Base-by-base conservation (phyloP, 148 eudicot genomes). In the Vaccinium vitisidaea region DNA sequence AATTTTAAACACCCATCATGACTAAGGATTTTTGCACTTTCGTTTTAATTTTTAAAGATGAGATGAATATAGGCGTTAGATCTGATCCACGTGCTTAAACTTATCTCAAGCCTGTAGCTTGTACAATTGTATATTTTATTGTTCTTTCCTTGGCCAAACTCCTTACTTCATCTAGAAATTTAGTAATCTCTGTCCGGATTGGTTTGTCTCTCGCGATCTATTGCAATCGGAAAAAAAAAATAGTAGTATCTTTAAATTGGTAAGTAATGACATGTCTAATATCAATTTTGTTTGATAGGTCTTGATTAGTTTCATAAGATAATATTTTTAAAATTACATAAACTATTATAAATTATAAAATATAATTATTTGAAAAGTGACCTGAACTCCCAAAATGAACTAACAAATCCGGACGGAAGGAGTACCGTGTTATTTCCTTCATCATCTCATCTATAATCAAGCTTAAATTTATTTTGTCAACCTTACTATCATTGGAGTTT, bases 1-100 rank as follows among this genome's bases (percentile, higher is more conserved):
- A 59, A 59, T 59, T 59, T 19, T 1, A 7, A 19, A 12, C 18
- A 58, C 18, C 63, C n/a, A 58, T 58, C n/a, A 18, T 18, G 8
- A 18, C 21, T 56, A 27, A n/a, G 69, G 25, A n/a, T n/a, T 63
- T 8, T n/a, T 63, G 69, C 69, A 63, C 21, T 63, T 36, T 36
- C 39, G 39, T 36, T 36, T 36, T 36, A 8, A 49, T 49, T 63
- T 63, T 63, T n/a, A 8, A 63, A n/a, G 23, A 63, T 63, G 27
- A 63, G 23, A n/a, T 63, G 23, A 63, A 63, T 61, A 6, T 21
- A 61, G 78, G 83, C 32, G 8, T 25, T 84, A 53, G 70, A 84
- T 84, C 86, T 80, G 19, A 30, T 7, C 46, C 83, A 84, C 86
- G 79, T 84, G 86, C 27, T 36, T 36, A 4, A 9, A 53, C 15